Evolutionary conservation across 2,329 filamentous ascomycete species (phyloP).

Genomic region (Neurospora crassa): DNA sequence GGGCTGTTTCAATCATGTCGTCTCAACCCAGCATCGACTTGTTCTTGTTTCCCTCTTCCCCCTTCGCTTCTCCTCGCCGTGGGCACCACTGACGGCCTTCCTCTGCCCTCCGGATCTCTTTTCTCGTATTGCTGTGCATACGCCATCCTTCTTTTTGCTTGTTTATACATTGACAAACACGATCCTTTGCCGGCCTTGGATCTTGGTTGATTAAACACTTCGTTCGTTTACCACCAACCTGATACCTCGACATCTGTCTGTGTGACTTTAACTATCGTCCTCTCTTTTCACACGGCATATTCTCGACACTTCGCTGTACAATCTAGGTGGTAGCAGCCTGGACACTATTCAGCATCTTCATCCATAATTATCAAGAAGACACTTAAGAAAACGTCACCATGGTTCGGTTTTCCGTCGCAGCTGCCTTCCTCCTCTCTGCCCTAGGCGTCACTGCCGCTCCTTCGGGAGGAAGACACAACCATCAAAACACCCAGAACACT

Average conservation of each 20-base stretch:
- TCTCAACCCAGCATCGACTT: slow-evolving; percentile 3
- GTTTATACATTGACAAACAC: not conserved
- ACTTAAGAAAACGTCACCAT: slow-evolving; percentile 8
- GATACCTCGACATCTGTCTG: not conserved
- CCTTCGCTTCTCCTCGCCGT: slow-evolving; percentile 7
- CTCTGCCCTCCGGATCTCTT: slow-evolving; percentile 2
- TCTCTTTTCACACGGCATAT: slow-evolving; percentile 1
- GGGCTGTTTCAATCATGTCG: slow-evolving; percentile 6
- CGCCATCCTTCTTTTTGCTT: not conserved
- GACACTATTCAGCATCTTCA: not conserved
- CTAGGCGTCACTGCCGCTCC: slow-evolving; percentile 13
- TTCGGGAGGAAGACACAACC: not conserved
- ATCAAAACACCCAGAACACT: slow-evolving; percentile 8
- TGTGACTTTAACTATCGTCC: not conserved
- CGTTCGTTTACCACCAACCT: not conserved
- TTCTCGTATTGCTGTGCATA: slow-evolving; percentile 8
- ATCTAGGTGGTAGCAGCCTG: not conserved
- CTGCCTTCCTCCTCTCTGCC: slow-evolving; percentile 17
- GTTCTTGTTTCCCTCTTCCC: slow-evolving; percentile 4
- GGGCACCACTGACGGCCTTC: slow-evolving; percentile 2
- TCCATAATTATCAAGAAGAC: slow-evolving; percentile 3
- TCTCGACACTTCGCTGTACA: not conserved
- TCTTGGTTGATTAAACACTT: not conserved
- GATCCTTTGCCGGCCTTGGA: not conserved
- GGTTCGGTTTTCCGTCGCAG: slow-evolving; percentile 19